Base-by-base conservation (phyloP, 2,329 filamentous ascomycete genomes). In the Xenosphaeropsis pyriputrescens region DNA sequence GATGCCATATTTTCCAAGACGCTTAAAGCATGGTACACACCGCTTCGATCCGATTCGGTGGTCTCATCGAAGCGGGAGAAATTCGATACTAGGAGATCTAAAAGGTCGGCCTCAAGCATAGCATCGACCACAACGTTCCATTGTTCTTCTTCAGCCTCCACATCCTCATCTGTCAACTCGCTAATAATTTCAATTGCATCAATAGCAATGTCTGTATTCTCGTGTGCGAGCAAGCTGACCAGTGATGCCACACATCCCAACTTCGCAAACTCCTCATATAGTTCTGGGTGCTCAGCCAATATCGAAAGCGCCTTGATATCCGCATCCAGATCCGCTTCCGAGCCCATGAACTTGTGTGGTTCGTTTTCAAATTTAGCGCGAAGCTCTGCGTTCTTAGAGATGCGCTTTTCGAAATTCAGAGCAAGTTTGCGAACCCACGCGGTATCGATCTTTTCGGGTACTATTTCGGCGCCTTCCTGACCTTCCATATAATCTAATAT, bases 131-230 rank as follows among this genome's bases (percentile, higher is more conserved):
- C 61, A 1, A 61, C 65, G 43, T 81, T 74, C 85, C 88, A 95
- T 50, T 95, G 77, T 39, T 74, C 74, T 48, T 86, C 78, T 42
- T 80, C 75, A 2, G 83, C 85, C 32, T 78, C 70, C 2, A 94
- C 85, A 52, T 96, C 89, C 54, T 98, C 88, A 50, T 96, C 91
- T 12, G 85, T 93, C 47, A 96, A 64, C 61, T 98, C 91, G 39
- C 75, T 79, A 36, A 98, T 74, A 34, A 95, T 83, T 61, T 96
- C 83, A 36, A 94, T 78, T 1, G 81, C 84, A 45, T 81, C 84
- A 49, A 96, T 93, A 9, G 91, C 86, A 46, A 98, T 93, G 53
- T 98, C 91, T 1, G 88, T 89, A 56, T 98, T 98, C 50, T 98
- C 91, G 56, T 98, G 91, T 13, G 89, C 80, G 35, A 98, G 64